A percentile compares a stretch with the other conserved stretches of the same genome.
Evolutionary conservation across 768 basidiomycete species (phyloP).

Genomic region (Rhodotorula sphaerocarpa): DNA sequence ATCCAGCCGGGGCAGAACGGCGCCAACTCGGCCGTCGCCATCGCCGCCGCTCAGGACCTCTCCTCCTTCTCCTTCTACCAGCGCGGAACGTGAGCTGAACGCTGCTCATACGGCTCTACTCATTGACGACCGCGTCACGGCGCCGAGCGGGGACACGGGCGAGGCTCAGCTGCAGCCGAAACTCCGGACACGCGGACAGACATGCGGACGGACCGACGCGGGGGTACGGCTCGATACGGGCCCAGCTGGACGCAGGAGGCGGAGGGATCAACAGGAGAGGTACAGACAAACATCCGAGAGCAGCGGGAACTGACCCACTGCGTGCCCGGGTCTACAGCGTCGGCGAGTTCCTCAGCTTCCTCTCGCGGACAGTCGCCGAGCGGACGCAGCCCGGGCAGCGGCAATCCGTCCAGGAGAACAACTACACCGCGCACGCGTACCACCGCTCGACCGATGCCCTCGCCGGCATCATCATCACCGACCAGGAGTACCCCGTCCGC

Average conservation of each 20-base stretch:
- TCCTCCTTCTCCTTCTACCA: constrained; percentile 93
- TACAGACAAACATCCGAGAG: no score
- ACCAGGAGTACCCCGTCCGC: constrained; percentile 91
- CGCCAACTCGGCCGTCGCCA: constrained; percentile 42
- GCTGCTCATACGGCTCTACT: not conserved
- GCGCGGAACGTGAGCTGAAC: constrained; percentile 51
- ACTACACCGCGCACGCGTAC: constrained; percentile 86
- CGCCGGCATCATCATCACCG: constrained; percentile 69
- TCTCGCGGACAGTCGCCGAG: constrained; percentile 69
- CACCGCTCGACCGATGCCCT: constrained; percentile 74
- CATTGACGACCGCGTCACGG: not conserved
- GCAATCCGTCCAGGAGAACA: constrained; percentile 89
- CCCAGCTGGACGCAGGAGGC: no score
- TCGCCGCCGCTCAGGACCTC: constrained; percentile 67
- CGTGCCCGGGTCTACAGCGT: constrained; percentile 44
- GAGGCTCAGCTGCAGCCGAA: no score
- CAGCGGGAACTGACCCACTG: not conserved
- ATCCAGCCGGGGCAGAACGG: not conserved
- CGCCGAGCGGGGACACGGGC: not conserved
- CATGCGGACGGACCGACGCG: not conserved
- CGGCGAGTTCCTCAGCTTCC: constrained; percentile 86
- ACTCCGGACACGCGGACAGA: no score
- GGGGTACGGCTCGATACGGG: no score
- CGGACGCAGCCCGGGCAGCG: constrained; percentile 71
- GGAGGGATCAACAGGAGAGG: not conserved